phyloP scores from a whole-genome alignment of 2,329 filamentous ascomycete genomes.

The Alternaria solani region DNA sequence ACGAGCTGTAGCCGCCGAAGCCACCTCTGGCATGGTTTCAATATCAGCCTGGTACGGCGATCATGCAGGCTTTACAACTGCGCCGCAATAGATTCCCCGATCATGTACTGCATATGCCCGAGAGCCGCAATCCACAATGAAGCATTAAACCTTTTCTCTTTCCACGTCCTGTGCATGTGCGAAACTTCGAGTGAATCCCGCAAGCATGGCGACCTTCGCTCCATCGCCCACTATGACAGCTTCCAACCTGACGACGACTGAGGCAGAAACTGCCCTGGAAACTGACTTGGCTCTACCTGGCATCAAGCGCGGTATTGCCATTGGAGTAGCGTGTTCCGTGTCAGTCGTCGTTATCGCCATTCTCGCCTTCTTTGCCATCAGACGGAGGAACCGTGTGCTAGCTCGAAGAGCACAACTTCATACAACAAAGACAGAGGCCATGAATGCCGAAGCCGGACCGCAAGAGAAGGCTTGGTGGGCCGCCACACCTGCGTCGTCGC shows the following conservation, averaged over 20 bases:
- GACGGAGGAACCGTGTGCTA: conserved; percentile 26
- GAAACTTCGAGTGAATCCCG: background rate
- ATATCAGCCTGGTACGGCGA: conserved; percentile 4
- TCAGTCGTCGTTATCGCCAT: conserved; percentile 32
- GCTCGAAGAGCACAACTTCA: conserved; percentile 5
- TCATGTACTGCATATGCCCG: conserved; percentile 7
- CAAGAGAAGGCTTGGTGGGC: conserved; percentile 25
- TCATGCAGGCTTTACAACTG: conserved; percentile 12
- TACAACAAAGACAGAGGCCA: conserved; percentile 6
- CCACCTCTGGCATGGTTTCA: conserved; percentile 10
- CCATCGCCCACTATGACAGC: conserved; percentile 4
- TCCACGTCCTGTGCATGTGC: background rate
- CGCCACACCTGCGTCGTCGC: background rate
- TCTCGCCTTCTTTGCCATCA: conserved; percentile 31
- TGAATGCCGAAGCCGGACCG: conserved; percentile 18
- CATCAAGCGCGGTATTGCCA: conserved; percentile 42
- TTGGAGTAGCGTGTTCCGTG: conserved; percentile 37
- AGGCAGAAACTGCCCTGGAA: conserved; percentile 7
- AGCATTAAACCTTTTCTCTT: background rate
- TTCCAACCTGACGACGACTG: background rate
- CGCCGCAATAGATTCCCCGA: conserved; percentile 14
- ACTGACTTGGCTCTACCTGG: conserved; percentile 30
- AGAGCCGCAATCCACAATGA: conserved; percentile 10
- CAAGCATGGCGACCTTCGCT: conserved; percentile 12
- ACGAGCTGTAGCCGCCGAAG: conserved; percentile 13